Evolutionary conservation across 192 early-diverging fungal species (phyloP).

Genomic region (Coemansia sp.): DNA sequence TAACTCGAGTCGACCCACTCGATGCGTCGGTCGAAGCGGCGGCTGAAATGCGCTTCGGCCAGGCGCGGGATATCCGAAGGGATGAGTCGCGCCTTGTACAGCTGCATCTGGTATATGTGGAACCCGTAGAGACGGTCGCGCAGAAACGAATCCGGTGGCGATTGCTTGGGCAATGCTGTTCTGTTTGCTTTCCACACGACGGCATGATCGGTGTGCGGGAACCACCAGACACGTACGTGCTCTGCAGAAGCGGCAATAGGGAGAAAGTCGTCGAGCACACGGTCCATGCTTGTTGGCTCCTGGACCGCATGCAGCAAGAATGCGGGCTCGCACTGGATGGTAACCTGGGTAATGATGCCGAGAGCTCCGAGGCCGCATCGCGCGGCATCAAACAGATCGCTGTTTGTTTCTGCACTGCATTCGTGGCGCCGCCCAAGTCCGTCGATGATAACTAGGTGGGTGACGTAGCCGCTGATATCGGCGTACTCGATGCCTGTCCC

Average conservation of each 20-base stretch:
- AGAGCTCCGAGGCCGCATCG: slow-evolving; percentile 67
- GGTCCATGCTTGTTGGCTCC: slow-evolving; percentile 57
- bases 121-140: slow-evolving; percentile 36
- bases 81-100: slow-evolving; percentile 52
- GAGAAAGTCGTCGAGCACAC: slow-evolving; percentile 57
- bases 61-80: slow-evolving; percentile 24
- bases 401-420: slow-evolving; percentile 53
- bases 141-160: slow-evolving; percentile 13
- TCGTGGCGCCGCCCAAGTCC: slow-evolving; percentile 53
- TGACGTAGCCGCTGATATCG: slow-evolving; percentile 61
- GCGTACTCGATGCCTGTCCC: slow-evolving; percentile 67
- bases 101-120: slow-evolving; percentile 56
- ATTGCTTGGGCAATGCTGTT: slow-evolving; percentile 40
- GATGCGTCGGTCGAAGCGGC: slow-evolving; percentile 49
- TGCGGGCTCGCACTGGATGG: slow-evolving; percentile 64
- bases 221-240: slow-evolving; percentile 79
- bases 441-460: slow-evolving; percentile 61
- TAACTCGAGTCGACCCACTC: slow-evolving; percentile 64
- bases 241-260: slow-evolving; percentile 62
- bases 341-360: slow-evolving; percentile 68
- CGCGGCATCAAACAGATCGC: slow-evolving; percentile 66
- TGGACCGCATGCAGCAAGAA: slow-evolving; percentile 70
- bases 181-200: slow-evolving; percentile 70
- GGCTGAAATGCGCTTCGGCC: slow-evolving; percentile 58
- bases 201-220: slow-evolving; percentile 69